These are phyloP conservation scores for Coelastrella sp. DNA, from an alignment of 139 green algal genomes.

Conservation along the genomic window DNA sequence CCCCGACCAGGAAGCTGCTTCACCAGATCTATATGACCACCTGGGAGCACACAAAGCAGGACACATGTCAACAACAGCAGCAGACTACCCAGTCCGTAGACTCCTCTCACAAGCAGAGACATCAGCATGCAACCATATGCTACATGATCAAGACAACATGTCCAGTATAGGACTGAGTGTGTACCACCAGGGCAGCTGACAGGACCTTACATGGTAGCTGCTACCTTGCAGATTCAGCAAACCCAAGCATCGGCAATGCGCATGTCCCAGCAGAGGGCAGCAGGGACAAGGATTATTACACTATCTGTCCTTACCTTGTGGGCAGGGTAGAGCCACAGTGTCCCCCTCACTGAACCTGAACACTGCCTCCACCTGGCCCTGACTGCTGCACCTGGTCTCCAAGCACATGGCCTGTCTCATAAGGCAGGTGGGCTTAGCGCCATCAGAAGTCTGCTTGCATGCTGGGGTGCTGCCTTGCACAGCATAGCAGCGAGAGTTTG, in stretches of 20 bases:
- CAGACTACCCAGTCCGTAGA: not conserved
- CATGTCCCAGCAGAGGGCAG: not conserved
- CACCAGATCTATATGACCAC: not conserved
- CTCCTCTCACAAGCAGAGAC: not conserved
- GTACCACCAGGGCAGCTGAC: too few species aligned
- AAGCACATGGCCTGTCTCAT: conserved; percentile 39
- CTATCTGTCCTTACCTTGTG: not conserved
- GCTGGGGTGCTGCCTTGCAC: not conserved
- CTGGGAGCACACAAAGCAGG: not conserved
- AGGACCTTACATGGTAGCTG: too few species aligned
- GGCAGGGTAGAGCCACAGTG: not conserved
- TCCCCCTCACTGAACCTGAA: not conserved
- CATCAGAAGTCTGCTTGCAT: not conserved
- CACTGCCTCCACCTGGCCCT: conserved; percentile 1
- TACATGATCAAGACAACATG: too few species aligned
- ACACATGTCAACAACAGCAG: not conserved
- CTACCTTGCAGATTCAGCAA: too few species aligned
- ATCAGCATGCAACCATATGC: too few species aligned
- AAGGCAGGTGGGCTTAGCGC: conserved; percentile 5
- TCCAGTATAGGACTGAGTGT: too few species aligned
- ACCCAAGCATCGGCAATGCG: too few species aligned
- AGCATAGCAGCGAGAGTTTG: conserved; percentile 5
- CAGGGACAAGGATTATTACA: not conserved
- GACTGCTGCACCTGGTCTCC: conserved; percentile 4
- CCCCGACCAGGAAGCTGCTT: conserved; percentile 24